Base-by-base conservation (phyloP, 805 yeast species). In the Metschnikowia dekortorum region DNA sequence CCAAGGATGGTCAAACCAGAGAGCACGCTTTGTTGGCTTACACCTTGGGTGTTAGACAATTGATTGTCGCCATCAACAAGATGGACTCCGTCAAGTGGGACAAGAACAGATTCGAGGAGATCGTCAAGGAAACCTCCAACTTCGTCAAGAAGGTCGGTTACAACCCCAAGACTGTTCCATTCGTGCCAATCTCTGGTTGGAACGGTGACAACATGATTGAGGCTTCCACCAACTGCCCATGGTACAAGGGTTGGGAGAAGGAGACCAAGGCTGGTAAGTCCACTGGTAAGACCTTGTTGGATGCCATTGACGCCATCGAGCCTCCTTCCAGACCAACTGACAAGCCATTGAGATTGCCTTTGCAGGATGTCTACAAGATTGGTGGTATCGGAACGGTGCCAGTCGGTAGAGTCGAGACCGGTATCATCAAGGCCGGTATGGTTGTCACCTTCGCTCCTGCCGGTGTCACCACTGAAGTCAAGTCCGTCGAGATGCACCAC, bases 121-220 rank as follows among this genome's bases (percentile, higher is more conserved):
- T 85, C 64, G 69, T 75, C 71, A 83, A 83, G 81, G 89, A 86
- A 77, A 80, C 88, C 65, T 70, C 85, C 60, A 83, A 82, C 79
- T 85, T 85, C 81, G 82, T 85, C 81, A 84, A 83, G 85, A 81
- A 85, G 82, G 89, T 84, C 63, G 92, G 92, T 74, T 85, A 76
- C 87, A 82, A 81, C 81, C 85, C 87, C 70, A 81, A 84, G 82
- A 77, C 84, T 71, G 87, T 83, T 73, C 82, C 88, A 64, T 88
- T 87, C 83, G 91, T 88, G 68, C 96, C 96, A 56, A 53, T 49
- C 52, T 87, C 94, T 67, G 96, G 95, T 69, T 84, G 92, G 85
- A 83, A 84, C 79, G 95, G 95, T 81, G 94, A 86, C 80, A 86
- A 86, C 89, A 86, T 86, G 94, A 83, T 86, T 74, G 92, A 86